Percentiles rank a stretch among this genome's conserved stretches.
These are phyloP conservation scores for Cutaneotrichosporon cyanovorans DNA, from an alignment of 1,284 basidiomycete genomes.

Conservation along the genomic window DNA sequence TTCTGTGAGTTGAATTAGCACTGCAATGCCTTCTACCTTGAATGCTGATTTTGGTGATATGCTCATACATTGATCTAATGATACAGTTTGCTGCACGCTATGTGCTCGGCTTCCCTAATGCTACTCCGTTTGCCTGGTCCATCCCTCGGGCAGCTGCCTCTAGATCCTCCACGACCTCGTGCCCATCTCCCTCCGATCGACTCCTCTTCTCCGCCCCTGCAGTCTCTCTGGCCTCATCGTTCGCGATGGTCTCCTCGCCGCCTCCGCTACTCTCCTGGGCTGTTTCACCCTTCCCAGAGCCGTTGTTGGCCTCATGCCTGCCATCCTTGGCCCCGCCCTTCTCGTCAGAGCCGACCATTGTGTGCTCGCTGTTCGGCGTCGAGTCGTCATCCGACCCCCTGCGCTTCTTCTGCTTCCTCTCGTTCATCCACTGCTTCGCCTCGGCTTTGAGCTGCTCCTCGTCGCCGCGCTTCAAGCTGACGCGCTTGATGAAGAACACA, in stretches of 20 bases:
- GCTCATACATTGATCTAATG: too few species aligned
- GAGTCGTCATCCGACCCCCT: too few species aligned
- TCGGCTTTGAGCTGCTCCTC: conserved; percentile 26
- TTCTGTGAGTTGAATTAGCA: neutral
- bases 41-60: too few species aligned
- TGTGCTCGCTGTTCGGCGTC: too few species aligned
- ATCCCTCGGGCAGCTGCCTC: conserved; percentile 16
- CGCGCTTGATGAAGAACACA: conserved; percentile 27
- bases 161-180: neutral
- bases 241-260: neutral
- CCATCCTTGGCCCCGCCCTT: neutral
- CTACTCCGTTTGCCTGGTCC: conserved; percentile 16
- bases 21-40: too few species aligned
- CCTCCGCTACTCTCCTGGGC: too few species aligned
- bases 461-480: conserved; percentile 26
- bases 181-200: neutral
- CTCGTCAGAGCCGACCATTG: neutral
- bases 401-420: conserved; percentile 11
- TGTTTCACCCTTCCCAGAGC: neutral
- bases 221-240: neutral
- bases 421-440: conserved; percentile 23
- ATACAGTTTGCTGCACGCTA: too few species aligned
- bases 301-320: neutral
- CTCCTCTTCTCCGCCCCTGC: too few species aligned
- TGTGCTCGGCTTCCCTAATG: too few species aligned